phyloP scores from a whole-genome alignment of 305 asterid genomes.

The Fraxinus albicans region DNA sequence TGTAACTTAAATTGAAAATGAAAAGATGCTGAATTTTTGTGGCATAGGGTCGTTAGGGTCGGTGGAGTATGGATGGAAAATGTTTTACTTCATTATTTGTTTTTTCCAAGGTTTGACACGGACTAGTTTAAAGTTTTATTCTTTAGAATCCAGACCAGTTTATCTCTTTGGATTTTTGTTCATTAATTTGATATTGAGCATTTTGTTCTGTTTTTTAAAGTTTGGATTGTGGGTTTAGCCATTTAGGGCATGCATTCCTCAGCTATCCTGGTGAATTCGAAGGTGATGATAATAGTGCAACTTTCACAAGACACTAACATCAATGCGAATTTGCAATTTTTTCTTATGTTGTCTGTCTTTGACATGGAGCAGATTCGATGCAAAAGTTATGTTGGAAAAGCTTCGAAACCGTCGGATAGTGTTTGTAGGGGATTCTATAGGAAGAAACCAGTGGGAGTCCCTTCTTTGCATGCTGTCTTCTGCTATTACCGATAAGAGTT shows the following conservation, averaged over 20 bases:
- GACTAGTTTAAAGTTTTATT: background rate
- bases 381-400: constrained; percentile 67
- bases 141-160: background rate
- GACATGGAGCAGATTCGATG: constrained; percentile 55
- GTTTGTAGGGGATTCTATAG: constrained; percentile 91
- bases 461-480: constrained; percentile 90
- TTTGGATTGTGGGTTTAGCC: background rate
- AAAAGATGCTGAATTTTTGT: background rate
- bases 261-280: background rate
- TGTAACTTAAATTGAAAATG: background rate
- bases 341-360: background rate
- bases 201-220: background rate
- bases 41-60: background rate
- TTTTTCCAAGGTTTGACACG: background rate
- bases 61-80: background rate
- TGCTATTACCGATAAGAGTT: constrained; percentile 49
- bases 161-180: background rate
- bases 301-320: background rate
- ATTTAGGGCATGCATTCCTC: background rate
- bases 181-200: background rate
- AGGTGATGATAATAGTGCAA: background rate
- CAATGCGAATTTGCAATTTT: background rate
- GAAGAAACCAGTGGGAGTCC: constrained; percentile 99
- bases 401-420: constrained; percentile 57
- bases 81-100: background rate